Base-by-base conservation (phyloP, 306 rosid genomes). In the Hippophae tibetana region DNA sequence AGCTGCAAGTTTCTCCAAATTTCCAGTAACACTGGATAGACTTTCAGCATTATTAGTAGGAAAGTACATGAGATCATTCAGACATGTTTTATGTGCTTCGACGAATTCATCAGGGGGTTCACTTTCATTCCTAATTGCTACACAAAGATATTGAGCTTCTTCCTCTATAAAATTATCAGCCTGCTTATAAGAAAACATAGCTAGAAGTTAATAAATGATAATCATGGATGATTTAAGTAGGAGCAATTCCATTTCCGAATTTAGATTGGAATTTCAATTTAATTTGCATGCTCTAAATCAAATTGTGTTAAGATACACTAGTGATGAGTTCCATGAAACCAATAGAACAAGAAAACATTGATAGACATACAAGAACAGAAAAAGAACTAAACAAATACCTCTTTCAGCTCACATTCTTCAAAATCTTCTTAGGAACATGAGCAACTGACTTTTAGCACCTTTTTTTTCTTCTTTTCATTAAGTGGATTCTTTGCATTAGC, bases 401-500 rank as follows among this genome's bases (percentile, higher is more conserved):
- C 79, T 79, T 75, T 72, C 64, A 90, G 69, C 73, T 84, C 97
- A 63, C 79, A 78, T 63, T 86, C 89, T 62, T 80, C 88, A 82
- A 80, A 82, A 62, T 84, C 97, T 44, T 86, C 95, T 48, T 75
- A 49, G 97, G 88, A 68, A 90, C 52, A 55, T 40, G 25, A 67
- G 62, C 62, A 58, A 42, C 31, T 50, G 86, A 72, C 18, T 79
- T 66, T 75, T 86, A 13, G 60, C 47, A 56, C 85, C 82, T 70
- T 77, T 90, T 80, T 74, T 90, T 90, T 80, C 72, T 90, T 73
- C 69, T 70, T 80, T 63, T 82, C 95, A 57, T 87, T 81, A 5
- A 90, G 74, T 5, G 90, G 94, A 67, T 90, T 86, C 75, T 86
- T 90, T 13, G 85, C 94, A 75, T 82, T 90, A 69, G 85, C 88